Conservation (phyloP, 2,329 filamentous ascomycete species). For the Colletotrichum sp. region DNA sequence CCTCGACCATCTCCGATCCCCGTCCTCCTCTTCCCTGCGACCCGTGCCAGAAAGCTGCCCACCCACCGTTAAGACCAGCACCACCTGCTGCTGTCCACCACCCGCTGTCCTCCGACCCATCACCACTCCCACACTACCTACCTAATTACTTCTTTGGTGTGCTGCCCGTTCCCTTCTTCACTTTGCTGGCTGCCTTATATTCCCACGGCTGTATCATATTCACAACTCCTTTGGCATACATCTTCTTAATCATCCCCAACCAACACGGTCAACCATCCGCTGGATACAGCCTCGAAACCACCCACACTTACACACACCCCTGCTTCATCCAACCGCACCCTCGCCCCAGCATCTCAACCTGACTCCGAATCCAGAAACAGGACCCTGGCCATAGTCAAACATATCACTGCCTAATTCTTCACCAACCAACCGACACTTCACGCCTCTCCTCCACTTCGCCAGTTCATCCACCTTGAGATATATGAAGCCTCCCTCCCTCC, state of each 20-base stretch:
- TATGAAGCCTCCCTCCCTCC: conserved; percentile 15
- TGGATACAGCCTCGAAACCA: background rate
- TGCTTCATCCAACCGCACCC: conserved; percentile 12
- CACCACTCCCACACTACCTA: background rate
- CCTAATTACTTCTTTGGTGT: background rate
- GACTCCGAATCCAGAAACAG: background rate
- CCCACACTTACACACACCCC: conserved; percentile 1
- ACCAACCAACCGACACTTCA: conserved; percentile 8
- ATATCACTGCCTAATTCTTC: conserved; percentile 14
- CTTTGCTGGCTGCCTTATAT: background rate
- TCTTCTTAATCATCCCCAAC: background rate
- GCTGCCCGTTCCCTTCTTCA: background rate
- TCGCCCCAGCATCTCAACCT: conserved; percentile 2
- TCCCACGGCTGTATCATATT: background rate
- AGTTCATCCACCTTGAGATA: background rate
- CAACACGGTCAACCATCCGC: background rate
- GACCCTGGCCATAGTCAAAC: conserved; percentile 5
- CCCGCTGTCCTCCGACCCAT: background rate
- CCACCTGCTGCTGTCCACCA: background rate
- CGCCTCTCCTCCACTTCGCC: background rate
- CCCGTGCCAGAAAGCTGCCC: conserved; percentile 3
- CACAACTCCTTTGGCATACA: background rate
- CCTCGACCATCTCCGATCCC: conserved; percentile 14
- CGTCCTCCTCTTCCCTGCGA: conserved; percentile 5
- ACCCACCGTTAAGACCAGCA: conserved; percentile 15